Evolutionary conservation across 257 asterid genomes (phyloP), one percentile per base, ranked within the genome.

Genomic region (Prunella vulgaris): DNA sequence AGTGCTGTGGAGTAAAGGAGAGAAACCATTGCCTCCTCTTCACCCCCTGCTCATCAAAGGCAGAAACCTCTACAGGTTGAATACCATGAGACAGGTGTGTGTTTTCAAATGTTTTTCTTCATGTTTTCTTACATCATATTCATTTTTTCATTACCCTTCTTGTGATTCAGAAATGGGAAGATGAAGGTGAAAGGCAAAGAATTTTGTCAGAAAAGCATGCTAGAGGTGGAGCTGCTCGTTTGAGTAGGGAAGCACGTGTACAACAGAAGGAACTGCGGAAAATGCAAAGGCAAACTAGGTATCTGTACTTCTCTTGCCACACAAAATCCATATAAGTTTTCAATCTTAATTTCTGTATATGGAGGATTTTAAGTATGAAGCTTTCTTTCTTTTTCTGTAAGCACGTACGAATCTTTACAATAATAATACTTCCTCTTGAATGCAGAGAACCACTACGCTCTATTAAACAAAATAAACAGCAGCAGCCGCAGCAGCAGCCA

Each of bases 1-100:
- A 81, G 96, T 93, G 64, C 74, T 93, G 30, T 93, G 96, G 97
- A 88, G 96, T 80, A 90, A 78, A 77, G 97, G 97, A 63, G 89
- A 87, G 74, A 90, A 85, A 70, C 89, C 89, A 24, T 81, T 90
- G 65, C 89, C 88, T 69, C 93, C 95, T 6, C 95, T 93, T 74
- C 97, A 88, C 83, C 98, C 89, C 13, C 79, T 93, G 42, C 94
- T 93, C 67, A 88, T 93, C 60, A 90, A 93, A 83, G 98, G 97
- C 64, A 80, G 97, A 81, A 93, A 93, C 76, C 98, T 90, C 61
- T 93, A 93, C 72, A 81, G 90, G 73, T 53, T 88, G 72, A 84
- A 83, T 15, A 93, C 98, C 35, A 70, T 81, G 90, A 84, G 98
- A 82, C 97, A 87, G 98, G 98, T 88, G 13, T 28, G 71, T 30